A percentile compares a stretch with the other conserved stretches of the same genome.
Conservation (phyloP, 2,329 filamentous ascomycete species). For the Macrophomina phaseolina region DNA sequence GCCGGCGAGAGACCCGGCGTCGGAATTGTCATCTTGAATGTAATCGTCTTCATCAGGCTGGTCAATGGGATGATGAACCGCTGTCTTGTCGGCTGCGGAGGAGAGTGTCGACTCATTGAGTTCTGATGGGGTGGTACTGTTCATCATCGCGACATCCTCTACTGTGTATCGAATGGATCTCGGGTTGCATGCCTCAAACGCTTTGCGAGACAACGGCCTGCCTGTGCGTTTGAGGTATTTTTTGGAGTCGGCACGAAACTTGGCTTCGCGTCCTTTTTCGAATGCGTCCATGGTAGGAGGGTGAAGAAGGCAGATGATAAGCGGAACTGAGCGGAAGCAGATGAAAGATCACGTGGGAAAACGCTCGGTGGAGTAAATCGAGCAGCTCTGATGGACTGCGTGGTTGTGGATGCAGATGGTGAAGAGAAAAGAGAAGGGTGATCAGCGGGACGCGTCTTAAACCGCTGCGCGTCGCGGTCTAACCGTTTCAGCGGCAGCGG, state of each 20-base stretch:
- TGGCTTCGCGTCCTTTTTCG: too few species aligned
- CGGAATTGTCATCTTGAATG: neutral
- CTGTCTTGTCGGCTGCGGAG: neutral
- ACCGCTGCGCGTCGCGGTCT: constrained; percentile 3
- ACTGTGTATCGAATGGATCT: too few species aligned
- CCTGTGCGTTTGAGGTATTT: too few species aligned
- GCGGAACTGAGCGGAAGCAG: constrained; percentile 30
- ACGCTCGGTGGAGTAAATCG: neutral
- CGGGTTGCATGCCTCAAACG: too few species aligned
- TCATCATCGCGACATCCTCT: neutral
- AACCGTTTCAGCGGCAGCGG: neutral
- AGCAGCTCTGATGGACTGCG: neutral
- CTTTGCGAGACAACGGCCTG: too few species aligned
- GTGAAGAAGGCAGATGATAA: neutral
- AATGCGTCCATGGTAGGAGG: neutral
- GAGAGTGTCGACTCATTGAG: too few species aligned
- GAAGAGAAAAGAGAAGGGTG: constrained; percentile 7
- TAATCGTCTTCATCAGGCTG: neutral
- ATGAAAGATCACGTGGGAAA: constrained; percentile 1
- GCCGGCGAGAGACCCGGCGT: neutral
- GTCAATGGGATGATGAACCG: too few species aligned
- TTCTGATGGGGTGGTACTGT: too few species aligned
- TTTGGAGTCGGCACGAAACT: too few species aligned
- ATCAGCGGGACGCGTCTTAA: constrained; percentile 4
- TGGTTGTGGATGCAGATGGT: constrained; percentile 2